Evolutionary conservation across 257 asterid genomes (phyloP).

Genomic region (Solanum acaule): DNA sequence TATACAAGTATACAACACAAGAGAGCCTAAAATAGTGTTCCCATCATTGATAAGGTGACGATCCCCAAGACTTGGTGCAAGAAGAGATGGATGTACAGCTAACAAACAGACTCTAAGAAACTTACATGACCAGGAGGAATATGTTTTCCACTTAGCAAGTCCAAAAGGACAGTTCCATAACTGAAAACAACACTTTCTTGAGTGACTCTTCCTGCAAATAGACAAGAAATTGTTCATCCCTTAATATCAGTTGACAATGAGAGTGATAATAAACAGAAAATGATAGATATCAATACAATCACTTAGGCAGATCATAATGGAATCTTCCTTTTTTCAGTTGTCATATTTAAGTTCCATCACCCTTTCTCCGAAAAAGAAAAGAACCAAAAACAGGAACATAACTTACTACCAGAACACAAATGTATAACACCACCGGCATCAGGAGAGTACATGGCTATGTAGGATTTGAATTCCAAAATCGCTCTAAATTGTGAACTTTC

Average conservation of each 20-base stretch:
- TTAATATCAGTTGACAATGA: neutral
- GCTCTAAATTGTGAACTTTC: neutral
- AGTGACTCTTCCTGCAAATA: slow-evolving; percentile 86
- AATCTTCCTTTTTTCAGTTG: neutral
- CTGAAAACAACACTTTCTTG: slow-evolving; percentile 97
- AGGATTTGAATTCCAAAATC: neutral
- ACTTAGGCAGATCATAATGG: neutral
- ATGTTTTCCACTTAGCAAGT: slow-evolving; percentile 98
- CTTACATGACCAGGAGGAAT: slow-evolving; percentile 97
- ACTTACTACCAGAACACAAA: neutral
- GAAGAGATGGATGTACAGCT: neutral
- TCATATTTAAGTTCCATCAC: neutral
- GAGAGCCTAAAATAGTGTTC: neutral
- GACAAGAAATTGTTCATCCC: neutral
- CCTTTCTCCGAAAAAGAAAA: neutral
- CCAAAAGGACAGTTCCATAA: slow-evolving; percentile 97
- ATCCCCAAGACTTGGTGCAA: neutral
- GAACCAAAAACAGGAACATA: neutral
- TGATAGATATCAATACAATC: neutral
- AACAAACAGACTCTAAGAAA: neutral
- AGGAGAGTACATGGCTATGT: neutral
- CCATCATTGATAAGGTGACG: neutral
- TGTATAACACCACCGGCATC: neutral
- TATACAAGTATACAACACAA: neutral
- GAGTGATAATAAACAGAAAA: neutral